Evolutionary conservation across 306 rosid genomes (phyloP), one percentile per base, ranked within the genome.

Genomic region (Medicago truncatula): DNA sequence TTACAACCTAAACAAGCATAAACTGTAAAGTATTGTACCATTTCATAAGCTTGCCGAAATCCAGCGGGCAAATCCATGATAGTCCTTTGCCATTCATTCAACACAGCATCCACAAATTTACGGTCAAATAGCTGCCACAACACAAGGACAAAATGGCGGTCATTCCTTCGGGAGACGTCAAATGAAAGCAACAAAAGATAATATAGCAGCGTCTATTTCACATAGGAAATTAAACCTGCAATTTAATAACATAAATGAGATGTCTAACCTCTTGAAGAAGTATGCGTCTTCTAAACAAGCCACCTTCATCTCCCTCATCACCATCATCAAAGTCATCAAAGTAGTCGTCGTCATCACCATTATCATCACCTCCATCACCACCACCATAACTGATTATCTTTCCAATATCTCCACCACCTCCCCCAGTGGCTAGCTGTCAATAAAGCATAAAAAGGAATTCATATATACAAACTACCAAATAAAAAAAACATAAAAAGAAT

Each of bases 21-120:
- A 58, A 43, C 52, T 21, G 39, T 77, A 76, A 76, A 76, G 23
- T 54, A 78, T 66, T 17, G 69, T 63, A 92, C 98, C 99, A 96
- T 89, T 87, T 96, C 99, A 85, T 90, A 92, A 63, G 99, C 97
- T 86, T 95, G 98, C 18, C 99, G 97, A 63, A 95, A 83, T 71
- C 99, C 99, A 64, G 98, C 99, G 71, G 99, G 99, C 79, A 95
- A 90, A 79, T 95, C 97, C 96, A 95, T 85, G 85, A 95, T 80
- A 68, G 98, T 92, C 88, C 39, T 89, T 76, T 92, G 97, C 99
- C 99, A 95, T 86, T 95, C 98, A 62, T 87, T 89, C 86, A 92
- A 85, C 58, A 95, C 97, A 0, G 97, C 97, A 76, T 95, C 98
- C 67, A 95, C 90, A 83, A 95, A 95, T 82, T 95, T 95, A 9